Evolutionary conservation across 495 filamentous ascomycete genomes (phyloP).

Genomic region (Xylaria curta): DNA sequence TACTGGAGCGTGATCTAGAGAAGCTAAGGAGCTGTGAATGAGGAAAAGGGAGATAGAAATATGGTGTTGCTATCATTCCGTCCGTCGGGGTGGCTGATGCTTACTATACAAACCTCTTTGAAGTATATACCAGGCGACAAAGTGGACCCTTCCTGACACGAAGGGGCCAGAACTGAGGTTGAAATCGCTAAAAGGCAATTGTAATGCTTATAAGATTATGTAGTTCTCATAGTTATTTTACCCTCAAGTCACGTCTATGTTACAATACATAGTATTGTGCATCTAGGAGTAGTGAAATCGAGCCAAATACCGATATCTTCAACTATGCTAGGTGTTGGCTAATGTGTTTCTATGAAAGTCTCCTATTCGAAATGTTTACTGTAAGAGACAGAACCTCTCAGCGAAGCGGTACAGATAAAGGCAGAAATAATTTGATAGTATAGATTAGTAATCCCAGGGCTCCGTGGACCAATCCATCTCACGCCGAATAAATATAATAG

Average conservation of each 20-base stretch:
- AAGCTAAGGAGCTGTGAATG: neutral
- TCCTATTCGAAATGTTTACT: neutral
- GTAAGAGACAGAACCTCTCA: neutral
- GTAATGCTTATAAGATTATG: neutral
- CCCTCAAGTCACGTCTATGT: neutral
- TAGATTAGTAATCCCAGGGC: neutral
- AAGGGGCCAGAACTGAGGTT: too few species aligned
- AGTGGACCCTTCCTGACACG: too few species aligned
- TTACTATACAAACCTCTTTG: neutral
- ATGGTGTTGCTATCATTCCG: neutral
- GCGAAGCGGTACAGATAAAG: neutral
- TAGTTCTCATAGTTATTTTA: neutral
- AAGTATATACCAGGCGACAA: too few species aligned
- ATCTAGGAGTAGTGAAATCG: neutral
- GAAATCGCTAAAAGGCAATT: too few species aligned
- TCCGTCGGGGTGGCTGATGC: neutral
- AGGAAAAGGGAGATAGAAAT: neutral
- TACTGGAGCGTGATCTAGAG: constrained; percentile 22
- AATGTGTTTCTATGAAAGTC: neutral
- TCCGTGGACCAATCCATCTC: neutral
- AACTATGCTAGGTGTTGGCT: neutral
- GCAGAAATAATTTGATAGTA: neutral
- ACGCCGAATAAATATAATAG: neutral
- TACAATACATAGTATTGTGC: neutral
- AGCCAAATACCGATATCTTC: neutral